Evolutionary conservation across 2,329 filamentous ascomycete species (phyloP).

Genomic region (Pezicula neosporulosa): DNA sequence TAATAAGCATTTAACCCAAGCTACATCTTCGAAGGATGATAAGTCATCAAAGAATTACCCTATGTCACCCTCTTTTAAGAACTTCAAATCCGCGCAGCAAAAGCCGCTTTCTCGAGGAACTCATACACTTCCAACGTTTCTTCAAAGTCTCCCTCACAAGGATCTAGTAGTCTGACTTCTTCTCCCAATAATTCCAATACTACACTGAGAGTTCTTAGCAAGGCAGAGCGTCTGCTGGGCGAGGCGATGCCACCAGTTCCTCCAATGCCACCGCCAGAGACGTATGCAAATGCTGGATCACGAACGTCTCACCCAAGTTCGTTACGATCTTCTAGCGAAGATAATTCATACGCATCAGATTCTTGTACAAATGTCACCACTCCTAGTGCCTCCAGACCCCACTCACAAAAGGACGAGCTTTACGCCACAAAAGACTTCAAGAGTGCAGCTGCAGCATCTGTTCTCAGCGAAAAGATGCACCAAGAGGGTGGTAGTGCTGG

Average conservation of each 20-base stretch:
- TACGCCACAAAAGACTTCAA: not conserved
- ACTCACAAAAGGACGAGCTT: slow-evolving; percentile 17
- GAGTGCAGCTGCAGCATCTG: not conserved
- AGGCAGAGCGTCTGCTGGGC: slow-evolving; percentile 5
- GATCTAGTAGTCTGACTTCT: not conserved
- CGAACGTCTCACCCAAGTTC: slow-evolving; percentile 3
- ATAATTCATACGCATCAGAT: slow-evolving; percentile 22
- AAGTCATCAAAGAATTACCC: not conserved
- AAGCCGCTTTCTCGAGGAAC: not conserved
- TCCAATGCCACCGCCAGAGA: not conserved
- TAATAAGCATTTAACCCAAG: not conserved
- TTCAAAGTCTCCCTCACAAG: not conserved
- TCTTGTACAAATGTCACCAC: slow-evolving; percentile 21
- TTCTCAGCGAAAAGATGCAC: not conserved
- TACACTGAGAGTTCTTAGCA: not conserved
- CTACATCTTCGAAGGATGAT: not conserved
- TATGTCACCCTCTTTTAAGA: not conserved
- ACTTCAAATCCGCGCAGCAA: not conserved
- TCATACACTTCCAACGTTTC: not conserved
- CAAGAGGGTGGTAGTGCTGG: too few species aligned
- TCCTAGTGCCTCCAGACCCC: slow-evolving; percentile 21
- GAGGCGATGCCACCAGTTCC: slow-evolving; percentile 1
- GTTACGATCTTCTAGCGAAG: slow-evolving; percentile 24
- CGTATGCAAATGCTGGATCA: not conserved
- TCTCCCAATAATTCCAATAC: not conserved